phyloP scores from a whole-genome alignment of 768 basidiomycete genomes.

The Mycena floridula region DNA sequence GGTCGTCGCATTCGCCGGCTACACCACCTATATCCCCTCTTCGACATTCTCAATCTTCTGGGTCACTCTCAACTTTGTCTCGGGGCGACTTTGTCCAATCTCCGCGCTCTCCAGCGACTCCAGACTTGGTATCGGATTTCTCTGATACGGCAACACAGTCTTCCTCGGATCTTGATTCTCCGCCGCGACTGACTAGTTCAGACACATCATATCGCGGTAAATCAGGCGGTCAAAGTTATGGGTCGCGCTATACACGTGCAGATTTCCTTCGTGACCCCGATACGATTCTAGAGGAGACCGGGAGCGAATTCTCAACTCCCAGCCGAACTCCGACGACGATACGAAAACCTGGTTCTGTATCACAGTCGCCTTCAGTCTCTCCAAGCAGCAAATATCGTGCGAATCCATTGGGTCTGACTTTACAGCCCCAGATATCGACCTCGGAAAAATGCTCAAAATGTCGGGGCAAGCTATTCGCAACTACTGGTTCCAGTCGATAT shows the following conservation, averaged over 20 bases:
- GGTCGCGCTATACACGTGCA: conserved; percentile 14
- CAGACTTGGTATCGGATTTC: conserved; percentile 54
- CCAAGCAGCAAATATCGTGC: too few relatives aligned
- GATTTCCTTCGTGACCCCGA: conserved; percentile 23
- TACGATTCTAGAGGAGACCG: conserved; percentile 24
- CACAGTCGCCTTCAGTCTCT: too few relatives aligned
- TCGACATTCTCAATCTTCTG: conserved; percentile 10
- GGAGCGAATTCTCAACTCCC: conserved; percentile 27
- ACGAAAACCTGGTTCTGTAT: conserved; percentile 7
- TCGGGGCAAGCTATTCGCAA: conserved; percentile 47
- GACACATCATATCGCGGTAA: conserved; percentile 4
- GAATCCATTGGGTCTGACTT: conserved; percentile 13
- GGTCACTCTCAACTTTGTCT: too few relatives aligned
- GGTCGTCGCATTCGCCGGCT: conserved; percentile 21
- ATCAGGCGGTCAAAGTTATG: conserved; percentile 11
- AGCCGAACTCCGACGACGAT: conserved; percentile 12
- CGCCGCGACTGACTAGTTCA: conserved; percentile 25
- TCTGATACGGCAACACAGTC: conserved; percentile 55
- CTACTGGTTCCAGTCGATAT: conserved; percentile 55
- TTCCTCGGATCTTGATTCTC: conserved; percentile 47
- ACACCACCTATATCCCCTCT: conserved; percentile 12
- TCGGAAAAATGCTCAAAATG: conserved; percentile 58
- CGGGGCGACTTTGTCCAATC: conserved; percentile 4
- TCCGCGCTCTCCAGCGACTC: conserved; percentile 25
- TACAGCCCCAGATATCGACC: conserved; percentile 22